A percentile compares a stretch with the other conserved stretches of the same genome.
Conservation (phyloP, 2,329 filamentous ascomycete genomes). For the Thelonectria olida region DNA sequence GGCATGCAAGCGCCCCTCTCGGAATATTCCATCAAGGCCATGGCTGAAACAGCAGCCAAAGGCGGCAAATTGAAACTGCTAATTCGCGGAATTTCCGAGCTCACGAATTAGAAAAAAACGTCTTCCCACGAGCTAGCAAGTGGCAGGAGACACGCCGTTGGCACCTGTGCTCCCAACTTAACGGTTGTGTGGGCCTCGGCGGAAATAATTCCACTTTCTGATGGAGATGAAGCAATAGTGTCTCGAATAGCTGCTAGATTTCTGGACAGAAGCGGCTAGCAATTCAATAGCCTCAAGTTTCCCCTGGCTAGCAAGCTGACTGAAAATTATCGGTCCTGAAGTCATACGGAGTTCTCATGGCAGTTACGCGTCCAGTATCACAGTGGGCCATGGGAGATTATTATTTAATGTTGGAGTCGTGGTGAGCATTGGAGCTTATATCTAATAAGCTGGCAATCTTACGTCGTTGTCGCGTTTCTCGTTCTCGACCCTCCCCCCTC, state of each 20-base stretch:
- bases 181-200: background rate
- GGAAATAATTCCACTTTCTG: background rate
- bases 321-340: background rate
- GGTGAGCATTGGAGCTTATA: background rate
- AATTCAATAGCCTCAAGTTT: background rate
- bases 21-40: background rate
- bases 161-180: too few species aligned
- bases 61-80: background rate
- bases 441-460: background rate
- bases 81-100: background rate
- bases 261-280: background rate
- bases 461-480: background rate
- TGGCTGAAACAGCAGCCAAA: background rate
- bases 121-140: background rate
- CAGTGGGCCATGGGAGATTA: too few species aligned
- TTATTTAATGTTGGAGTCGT: background rate
- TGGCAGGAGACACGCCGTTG: too few species aligned
- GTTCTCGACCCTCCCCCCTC: too few species aligned
- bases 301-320: background rate
- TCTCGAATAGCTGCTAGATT: background rate
- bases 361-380: background rate
- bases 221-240: background rate
- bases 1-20: background rate
- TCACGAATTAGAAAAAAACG: background rate
- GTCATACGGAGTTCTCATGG: background rate